Evolutionary conservation across 495 filamentous ascomycete genomes (phyloP).

Genomic region (Penicillium pancosmium): DNA sequence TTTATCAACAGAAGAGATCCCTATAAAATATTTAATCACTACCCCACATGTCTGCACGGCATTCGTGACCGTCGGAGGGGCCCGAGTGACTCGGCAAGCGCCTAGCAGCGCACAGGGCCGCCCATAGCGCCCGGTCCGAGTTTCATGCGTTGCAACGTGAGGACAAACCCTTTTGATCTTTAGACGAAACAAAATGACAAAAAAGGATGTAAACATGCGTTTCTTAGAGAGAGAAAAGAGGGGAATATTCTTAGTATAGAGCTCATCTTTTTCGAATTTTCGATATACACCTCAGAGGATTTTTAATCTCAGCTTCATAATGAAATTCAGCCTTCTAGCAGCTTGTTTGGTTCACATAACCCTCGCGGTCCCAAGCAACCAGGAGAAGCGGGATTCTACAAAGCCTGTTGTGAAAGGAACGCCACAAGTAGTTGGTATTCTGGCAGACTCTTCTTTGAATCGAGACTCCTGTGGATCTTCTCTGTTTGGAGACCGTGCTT

Average conservation of each 20-base stretch:
- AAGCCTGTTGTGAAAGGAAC: constrained; percentile 11
- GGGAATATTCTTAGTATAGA: neutral
- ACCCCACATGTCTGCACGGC: constrained; percentile 1
- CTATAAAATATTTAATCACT: neutral
- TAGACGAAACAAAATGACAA: neutral
- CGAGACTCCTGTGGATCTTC: constrained; percentile 35
- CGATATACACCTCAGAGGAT: neutral
- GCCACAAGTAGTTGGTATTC: constrained; percentile 26
- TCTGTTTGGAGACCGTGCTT: constrained; percentile 23
- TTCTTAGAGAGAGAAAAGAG: neutral
- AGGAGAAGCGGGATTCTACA: constrained; percentile 1
- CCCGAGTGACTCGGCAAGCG: neutral
- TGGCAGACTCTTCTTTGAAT: constrained; percentile 30
- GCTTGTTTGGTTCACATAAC: neutral
- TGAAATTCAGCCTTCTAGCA: neutral
- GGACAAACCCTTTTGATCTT: neutral
- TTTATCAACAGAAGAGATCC: neutral
- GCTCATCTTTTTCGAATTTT: neutral
- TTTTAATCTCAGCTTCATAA: neutral
- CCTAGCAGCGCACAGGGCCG: neutral
- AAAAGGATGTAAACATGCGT: neutral
- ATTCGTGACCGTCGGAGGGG: neutral
- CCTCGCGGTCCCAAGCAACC: neutral
- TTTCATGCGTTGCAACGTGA: neutral
- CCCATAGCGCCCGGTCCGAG: neutral